A percentile compares a stretch with the other conserved stretches of the same genome.
Conservation (phyloP, 495 filamentous ascomycete genomes). For the Aspergillus ostianus region DNA sequence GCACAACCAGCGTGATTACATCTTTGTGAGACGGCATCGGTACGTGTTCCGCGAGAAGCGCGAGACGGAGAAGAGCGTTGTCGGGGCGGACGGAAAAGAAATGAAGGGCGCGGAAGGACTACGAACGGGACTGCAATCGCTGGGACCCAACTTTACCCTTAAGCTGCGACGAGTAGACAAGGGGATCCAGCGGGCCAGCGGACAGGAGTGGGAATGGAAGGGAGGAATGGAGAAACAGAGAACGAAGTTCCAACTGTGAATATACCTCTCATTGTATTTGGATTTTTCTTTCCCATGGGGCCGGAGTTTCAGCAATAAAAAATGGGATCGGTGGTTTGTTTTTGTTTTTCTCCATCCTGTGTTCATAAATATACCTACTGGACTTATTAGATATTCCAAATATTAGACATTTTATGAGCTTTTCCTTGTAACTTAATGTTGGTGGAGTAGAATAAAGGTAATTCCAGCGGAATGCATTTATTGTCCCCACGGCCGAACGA, state of each 20-base stretch:
- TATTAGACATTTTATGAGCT: no score
- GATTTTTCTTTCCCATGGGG: constrained; percentile 20
- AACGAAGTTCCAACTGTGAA: constrained; percentile 85
- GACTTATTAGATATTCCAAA: background rate
- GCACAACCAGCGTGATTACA: constrained; percentile 95
- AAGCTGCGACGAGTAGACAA: constrained; percentile 90
- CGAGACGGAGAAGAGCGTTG: constrained; percentile 79
- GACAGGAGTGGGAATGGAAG: constrained; percentile 95
- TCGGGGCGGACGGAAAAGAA: constrained; percentile 82
- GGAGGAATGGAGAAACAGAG: constrained; percentile 87
- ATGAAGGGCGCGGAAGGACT: constrained; percentile 80
- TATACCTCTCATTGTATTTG: constrained; percentile 11
- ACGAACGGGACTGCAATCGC: constrained; percentile 77
- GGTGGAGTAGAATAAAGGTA: background rate
- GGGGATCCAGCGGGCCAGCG: constrained; percentile 75
- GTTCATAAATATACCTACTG: background rate
- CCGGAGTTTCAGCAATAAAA: constrained; percentile 31
- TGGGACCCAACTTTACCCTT: constrained; percentile 81
- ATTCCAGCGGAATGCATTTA: background rate
- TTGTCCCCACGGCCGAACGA: background rate
- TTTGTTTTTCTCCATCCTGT: constrained; percentile 4
- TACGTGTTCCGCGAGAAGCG: constrained; percentile 91
- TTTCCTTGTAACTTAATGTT: no score
- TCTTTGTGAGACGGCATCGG: constrained; percentile 85
- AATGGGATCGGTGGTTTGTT: constrained; percentile 16